Base-by-base conservation (phyloP, 1,139 yeast genomes). In the Geotrichum macrosporum region DNA sequence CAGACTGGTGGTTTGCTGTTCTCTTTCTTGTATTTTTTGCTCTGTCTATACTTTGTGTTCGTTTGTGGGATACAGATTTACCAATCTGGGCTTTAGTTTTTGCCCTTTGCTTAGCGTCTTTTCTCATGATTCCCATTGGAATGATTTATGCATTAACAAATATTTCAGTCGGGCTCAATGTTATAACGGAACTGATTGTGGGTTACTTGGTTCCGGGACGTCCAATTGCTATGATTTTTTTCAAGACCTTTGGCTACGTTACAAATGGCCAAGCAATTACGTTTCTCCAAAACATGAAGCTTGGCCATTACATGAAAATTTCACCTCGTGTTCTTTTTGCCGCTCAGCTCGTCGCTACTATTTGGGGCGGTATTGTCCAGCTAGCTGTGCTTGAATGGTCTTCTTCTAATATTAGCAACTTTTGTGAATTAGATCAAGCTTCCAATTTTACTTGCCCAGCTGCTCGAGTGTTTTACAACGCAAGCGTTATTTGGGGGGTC, bases 171-270 rank as follows among this genome's bases (percentile, higher is more conserved):
- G 81, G 81, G 12, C 67, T 81, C 50, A 77, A 77, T 51, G 83
- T 81, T 18, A 61, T 81, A 50, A 75, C 80, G 4, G 84, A 81
- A 60, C 67, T 81, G 52, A 71, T 81, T 50, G 72, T 76, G 36
- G 87, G 87, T 5, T 81, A 79, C 59, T 71, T 80, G 49, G 61
- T 76, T 21, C 84, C 84, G 2, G 85, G 85, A 9, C 72, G 74
- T 42, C 83, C 83, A 1, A 60, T 76, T 26, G 83, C 84, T 2
- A 70, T 78, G 66, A 77, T 78, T 71, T 71, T 78, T 56, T 72
- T 79, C 63, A 80, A 80, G 60, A 75, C 81, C 1, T 73, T 72
- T 57, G 84, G 84, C 10, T 77, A 72, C 61, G 77, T 76, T 53
- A 75, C 80, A 37, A 77, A 77, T 57, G 69, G 70, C 4, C 84